Evolutionary conservation across 2,329 filamentous ascomycete genomes (phyloP).

Genomic region (Metarhizium humberi): DNA sequence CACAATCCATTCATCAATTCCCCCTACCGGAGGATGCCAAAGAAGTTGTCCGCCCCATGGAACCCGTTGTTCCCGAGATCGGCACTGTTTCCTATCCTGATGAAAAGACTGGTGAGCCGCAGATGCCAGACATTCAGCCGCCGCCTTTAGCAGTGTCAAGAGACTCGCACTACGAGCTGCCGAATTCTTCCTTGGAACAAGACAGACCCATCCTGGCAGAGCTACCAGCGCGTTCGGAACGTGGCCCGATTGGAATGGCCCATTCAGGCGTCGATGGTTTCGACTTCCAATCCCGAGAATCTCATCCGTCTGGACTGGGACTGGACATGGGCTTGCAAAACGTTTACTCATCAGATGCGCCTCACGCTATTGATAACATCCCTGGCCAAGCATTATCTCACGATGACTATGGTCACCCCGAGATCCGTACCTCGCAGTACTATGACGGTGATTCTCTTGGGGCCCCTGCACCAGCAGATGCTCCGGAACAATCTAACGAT

Average conservation of each 20-base stretch:
- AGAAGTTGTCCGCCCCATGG: conserved; percentile 19
- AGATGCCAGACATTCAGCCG: conserved; percentile 18
- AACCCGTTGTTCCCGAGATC: conserved; percentile 29
- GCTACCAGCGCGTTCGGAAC: conserved; percentile 7
- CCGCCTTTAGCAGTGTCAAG: conserved; percentile 20
- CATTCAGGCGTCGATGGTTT: conserved; percentile 11
- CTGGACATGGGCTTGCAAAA: conserved; percentile 27
- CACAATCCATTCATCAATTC: conserved; percentile 17
- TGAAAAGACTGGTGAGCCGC: conserved; percentile 13
- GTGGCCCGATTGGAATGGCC: conserved; percentile 10
- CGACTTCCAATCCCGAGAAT: conserved; percentile 16
- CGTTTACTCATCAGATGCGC: conserved; percentile 14
- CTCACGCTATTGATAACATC: conserved; percentile 6
- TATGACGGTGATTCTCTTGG: conserved; percentile 23
- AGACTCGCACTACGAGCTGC: conserved; percentile 14
- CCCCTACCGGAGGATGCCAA: conserved; percentile 11
- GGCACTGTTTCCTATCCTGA: conserved; percentile 24
- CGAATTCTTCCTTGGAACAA: conserved; percentile 13
- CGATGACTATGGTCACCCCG: conserved; percentile 12
- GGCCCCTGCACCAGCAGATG: conserved; percentile 18
- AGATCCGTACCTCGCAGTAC: conserved; percentile 22
- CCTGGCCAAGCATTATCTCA: conserved; percentile 6
- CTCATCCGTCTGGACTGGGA: conserved; percentile 21
- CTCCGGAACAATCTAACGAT: conserved; percentile 20
- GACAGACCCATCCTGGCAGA: conserved; percentile 9